Conservation (phyloP, 78 protist genomes). For the Paratrimastix pyriformis region DNA sequence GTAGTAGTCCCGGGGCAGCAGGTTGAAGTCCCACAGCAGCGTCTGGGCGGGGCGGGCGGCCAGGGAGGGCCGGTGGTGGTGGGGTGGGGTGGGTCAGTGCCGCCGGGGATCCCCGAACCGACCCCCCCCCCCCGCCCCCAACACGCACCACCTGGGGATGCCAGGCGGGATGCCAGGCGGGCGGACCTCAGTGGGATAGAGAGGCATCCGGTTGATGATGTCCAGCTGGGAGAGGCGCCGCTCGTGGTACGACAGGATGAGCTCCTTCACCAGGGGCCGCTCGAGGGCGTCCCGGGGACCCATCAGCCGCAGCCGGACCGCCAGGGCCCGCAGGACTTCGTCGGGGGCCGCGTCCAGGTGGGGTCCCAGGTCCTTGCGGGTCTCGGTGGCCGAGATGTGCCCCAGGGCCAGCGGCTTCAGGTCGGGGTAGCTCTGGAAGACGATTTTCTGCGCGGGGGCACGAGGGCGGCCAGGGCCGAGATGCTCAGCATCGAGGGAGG, state of each 20-base stretch:
- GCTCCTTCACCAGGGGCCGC: constrained; percentile 25
- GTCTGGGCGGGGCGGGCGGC: background rate
- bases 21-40: constrained; percentile 40
- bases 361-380: background rate
- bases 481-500: too few relatives aligned
- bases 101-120: too few relatives aligned
- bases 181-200: constrained; percentile 69
- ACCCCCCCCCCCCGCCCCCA: too few relatives aligned
- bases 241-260: constrained; percentile 21
- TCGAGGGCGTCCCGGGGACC: background rate
- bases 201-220: constrained; percentile 50
- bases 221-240: constrained; percentile 41
- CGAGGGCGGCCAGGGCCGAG: background rate
- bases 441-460: background rate
- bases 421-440: too few relatives aligned
- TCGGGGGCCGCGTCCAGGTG: constrained; percentile 18
- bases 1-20: background rate
- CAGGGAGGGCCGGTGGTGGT: too few relatives aligned
- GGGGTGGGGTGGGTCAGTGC: too few relatives aligned
- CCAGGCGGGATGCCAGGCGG: too few relatives aligned
- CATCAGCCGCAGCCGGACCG: background rate
- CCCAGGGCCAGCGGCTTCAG: constrained; percentile 46
- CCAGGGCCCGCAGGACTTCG: constrained; percentile 24
- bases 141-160: too few relatives aligned
- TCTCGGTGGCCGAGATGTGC: constrained; percentile 40